phyloP scores from a whole-genome alignment of 768 basidiomycete species.

The Tulasnella sp. region DNA sequence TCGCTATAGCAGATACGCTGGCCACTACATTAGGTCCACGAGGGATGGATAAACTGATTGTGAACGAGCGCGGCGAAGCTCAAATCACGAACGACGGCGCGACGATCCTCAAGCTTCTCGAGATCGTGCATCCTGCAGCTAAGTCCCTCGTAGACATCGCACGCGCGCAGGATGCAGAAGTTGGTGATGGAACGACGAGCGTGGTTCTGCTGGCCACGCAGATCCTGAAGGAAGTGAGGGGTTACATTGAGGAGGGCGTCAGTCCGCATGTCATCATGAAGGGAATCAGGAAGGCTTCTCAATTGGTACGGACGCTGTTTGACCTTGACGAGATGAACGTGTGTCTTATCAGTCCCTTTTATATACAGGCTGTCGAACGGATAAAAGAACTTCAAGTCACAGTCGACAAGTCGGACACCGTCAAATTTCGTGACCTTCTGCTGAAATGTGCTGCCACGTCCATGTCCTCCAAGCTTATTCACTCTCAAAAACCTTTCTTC shows the following conservation, averaged over 20 bases:
- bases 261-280: conserved; percentile 98
- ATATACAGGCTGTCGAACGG: conserved; percentile 62
- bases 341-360: not conserved
- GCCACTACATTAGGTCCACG: conserved; percentile 93
- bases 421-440: conserved; percentile 77
- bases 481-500: conserved; percentile 98
- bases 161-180: conserved; percentile 94
- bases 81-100: conserved; percentile 99
- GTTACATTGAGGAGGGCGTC: conserved; percentile 91
- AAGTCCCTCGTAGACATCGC: conserved; percentile 97
- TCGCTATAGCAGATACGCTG: conserved; percentile 84
- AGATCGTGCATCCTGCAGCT: conserved; percentile 96
- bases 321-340: not conserved
- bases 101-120: conserved; percentile 92
- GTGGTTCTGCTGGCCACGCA: conserved; percentile 93
- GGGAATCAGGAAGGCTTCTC: conserved; percentile 78
- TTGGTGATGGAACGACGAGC: conserved; percentile 95
- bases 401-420: conserved; percentile 80
- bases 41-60: conserved; percentile 98
- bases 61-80: conserved; percentile 84
- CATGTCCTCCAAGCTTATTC: conserved; percentile 99
- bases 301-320: conserved; percentile 48
- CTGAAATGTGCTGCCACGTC: conserved; percentile 96
- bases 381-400: conserved; percentile 84
- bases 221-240: conserved; percentile 81